Percentiles rank a stretch among this genome's conserved stretches.
Evolutionary conservation across 1,139 yeast species (phyloP).

Genomic region (Candida sojae): DNA sequence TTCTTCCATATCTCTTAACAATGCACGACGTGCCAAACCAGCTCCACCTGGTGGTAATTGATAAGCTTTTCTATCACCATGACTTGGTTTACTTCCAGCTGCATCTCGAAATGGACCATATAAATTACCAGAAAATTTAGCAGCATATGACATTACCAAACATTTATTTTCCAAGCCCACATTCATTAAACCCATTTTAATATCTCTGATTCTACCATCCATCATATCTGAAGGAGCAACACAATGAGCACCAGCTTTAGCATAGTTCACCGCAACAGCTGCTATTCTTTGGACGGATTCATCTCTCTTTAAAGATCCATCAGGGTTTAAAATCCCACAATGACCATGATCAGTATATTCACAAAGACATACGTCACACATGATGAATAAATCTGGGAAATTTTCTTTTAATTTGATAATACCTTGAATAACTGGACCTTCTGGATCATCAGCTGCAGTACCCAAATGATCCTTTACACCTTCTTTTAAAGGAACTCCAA

Average conservation of each 20-base stretch:
- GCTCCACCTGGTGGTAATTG: slow-evolving; percentile 93
- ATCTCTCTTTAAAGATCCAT: slow-evolving; percentile 80
- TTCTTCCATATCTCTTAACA: slow-evolving; percentile 80
- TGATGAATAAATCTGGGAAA: slow-evolving; percentile 81
- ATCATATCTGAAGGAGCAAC: slow-evolving; percentile 99
- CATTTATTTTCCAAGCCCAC: slow-evolving; percentile 88
- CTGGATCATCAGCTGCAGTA: slow-evolving; percentile 92
- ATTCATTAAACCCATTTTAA: slow-evolving; percentile 79
- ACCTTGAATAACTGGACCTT: slow-evolving; percentile 89
- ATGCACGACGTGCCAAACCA: slow-evolving; percentile 92
- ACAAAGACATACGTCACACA: slow-evolving; percentile 96
- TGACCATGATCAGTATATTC: slow-evolving; percentile 97
- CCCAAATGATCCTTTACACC: slow-evolving; percentile 81
- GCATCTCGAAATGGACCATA: slow-evolving; percentile 99
- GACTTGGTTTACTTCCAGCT: slow-evolving; percentile 87
- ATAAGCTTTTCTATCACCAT: slow-evolving; percentile 90
- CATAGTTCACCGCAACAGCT: slow-evolving; percentile 94
- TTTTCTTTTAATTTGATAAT: slow-evolving; percentile 61
- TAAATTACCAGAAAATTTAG: slow-evolving; percentile 86
- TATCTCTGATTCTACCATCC: slow-evolving; percentile 90
- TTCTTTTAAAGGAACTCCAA: slow-evolving; percentile 83
- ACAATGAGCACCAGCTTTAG: slow-evolving; percentile 91
- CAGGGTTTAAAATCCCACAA: slow-evolving; percentile 87
- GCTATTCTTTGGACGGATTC: slow-evolving; percentile 80
- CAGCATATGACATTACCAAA: slow-evolving; percentile 90